Percentiles rank a stretch among this genome's conserved stretches.
Evolutionary conservation across 371 early-diverging fungal species (phyloP).

Genomic region (Caulochytrium protostelioides): DNA sequence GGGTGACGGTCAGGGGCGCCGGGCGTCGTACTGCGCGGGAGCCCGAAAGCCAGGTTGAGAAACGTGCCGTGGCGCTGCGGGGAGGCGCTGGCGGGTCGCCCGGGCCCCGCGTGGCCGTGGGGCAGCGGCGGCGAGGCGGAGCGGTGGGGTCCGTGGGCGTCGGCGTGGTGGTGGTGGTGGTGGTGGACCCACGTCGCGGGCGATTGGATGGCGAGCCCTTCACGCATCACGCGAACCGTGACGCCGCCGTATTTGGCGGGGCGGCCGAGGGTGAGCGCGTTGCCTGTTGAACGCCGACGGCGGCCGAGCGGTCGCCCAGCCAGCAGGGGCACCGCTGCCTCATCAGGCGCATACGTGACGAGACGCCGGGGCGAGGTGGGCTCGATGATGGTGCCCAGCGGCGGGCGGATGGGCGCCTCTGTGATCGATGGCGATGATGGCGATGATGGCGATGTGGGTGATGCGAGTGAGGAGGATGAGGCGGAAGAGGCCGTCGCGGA

Average conservation of each 20-base stretch:
- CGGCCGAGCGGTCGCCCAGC: slow-evolving; percentile 1
- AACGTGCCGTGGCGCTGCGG: too few relatives aligned
- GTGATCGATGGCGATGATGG: neutral
- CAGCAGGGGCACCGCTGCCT: too few relatives aligned
- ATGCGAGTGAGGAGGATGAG: neutral
- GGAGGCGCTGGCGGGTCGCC: too few relatives aligned
- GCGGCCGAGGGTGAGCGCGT: neutral
- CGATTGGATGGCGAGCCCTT: slow-evolving; percentile 8
- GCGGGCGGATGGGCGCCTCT: neutral
- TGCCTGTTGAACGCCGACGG: neutral
- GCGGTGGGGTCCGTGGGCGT: neutral
- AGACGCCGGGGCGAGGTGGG: slow-evolving; percentile 1
- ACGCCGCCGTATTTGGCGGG: slow-evolving; percentile 1
- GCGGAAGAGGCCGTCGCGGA: neutral
- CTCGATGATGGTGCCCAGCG: neutral
- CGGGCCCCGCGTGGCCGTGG: too few relatives aligned
- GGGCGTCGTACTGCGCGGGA: too few relatives aligned
- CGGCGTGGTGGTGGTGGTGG: slow-evolving; percentile 4
- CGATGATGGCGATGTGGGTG: neutral
- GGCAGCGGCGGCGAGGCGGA: slow-evolving; percentile 1
- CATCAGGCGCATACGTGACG: too few relatives aligned
- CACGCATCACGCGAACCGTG: slow-evolving; percentile 7
- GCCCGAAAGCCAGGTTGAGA: too few relatives aligned
- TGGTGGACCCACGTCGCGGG: slow-evolving; percentile 11
- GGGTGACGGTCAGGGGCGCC: too few relatives aligned